Base-by-base conservation (phyloP, 257 asterid species). In the Echium plantagineum region DNA sequence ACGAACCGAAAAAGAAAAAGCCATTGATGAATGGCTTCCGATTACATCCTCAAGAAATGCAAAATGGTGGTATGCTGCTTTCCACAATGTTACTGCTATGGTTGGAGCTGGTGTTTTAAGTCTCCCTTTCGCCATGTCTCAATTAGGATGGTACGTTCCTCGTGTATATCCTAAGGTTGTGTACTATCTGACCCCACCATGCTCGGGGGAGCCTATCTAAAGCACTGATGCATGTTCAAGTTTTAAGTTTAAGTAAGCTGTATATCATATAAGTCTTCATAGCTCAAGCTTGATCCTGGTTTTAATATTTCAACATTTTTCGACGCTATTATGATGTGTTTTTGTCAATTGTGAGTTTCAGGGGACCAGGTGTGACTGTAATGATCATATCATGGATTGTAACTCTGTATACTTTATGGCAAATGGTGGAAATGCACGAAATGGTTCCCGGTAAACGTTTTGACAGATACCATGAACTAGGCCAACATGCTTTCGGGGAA, bases 371-470 rank as follows among this genome's bases (percentile, higher is more conserved):
- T 1, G 95, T 90, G 9, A 47, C 94, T 0, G 95, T 90, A 21
- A 71, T 87, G 82, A 66, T 90, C 3, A 18, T 90, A 64, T 90
- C 97, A 0, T 90, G 97, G 96, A 66, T 87, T 60, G 55, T 90
- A 60, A 90, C 97, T 1, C 57, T 90, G 0, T 90, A 90, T 80
- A 90, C 97, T 0, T 12, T 87, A 30, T 90, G 97, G 97, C 98
- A 90, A 71, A 90, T 90, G 98, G 98, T 90, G 20, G 94, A 90
- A 57, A 90, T 90, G 98, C 98, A 90, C 12, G 98, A 90, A 60
- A 87, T 85, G 95, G 94, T 87, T 9, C 96, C 94, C 0, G 98
- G 98, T 2, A 90, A 82, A 71, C 89, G 98, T 54, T 85, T 90
- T 57, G 96, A 90, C 66, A 71, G 97, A 70, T 90, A 90, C 64